Conservation (phyloP, 495 filamentous ascomycete genomes). For the Sabuloglossum arenarium region DNA sequence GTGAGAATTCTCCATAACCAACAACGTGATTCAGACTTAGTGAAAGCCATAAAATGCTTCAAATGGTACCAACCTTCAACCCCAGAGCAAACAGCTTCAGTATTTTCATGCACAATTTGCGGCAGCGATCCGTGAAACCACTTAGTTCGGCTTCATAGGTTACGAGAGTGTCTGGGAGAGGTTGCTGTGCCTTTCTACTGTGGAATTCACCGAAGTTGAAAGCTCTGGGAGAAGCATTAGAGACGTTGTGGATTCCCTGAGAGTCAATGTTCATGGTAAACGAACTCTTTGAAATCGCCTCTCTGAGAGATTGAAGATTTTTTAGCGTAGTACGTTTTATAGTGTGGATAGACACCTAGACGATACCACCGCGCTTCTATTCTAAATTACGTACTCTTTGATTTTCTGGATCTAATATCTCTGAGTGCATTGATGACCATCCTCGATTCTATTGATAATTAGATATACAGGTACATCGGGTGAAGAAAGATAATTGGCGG, state of each 20-base stretch:
- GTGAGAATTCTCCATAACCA: too few relatives aligned
- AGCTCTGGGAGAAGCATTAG: slow-evolving; percentile 29
- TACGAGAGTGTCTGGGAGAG: slow-evolving; percentile 45
- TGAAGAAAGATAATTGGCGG: neutral
- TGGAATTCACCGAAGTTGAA: slow-evolving; percentile 80
- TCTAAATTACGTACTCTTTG: slow-evolving; percentile 38
- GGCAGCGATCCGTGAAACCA: slow-evolving; percentile 47
- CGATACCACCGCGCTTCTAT: neutral
- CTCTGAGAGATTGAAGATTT: slow-evolving; percentile 27
- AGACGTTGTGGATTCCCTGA: neutral
- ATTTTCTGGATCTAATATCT: slow-evolving; percentile 67
- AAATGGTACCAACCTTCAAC: slow-evolving; percentile 31
- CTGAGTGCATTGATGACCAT: slow-evolving; percentile 75
- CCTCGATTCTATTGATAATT: slow-evolving; percentile 44
- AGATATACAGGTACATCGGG: slow-evolving; percentile 5
- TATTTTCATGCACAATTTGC: slow-evolving; percentile 48
- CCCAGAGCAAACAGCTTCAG: slow-evolving; percentile 57
- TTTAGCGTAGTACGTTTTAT: too few relatives aligned
- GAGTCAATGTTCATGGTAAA: neutral
- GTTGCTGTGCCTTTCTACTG: slow-evolving; percentile 55
- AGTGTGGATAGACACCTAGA: too few relatives aligned
- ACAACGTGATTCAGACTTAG: too few relatives aligned
- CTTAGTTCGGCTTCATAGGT: slow-evolving; percentile 36
- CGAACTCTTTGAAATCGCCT: slow-evolving; percentile 86
- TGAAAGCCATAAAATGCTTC: too few relatives aligned